These are phyloP conservation scores for Saussurea involucrata DNA, from an alignment of 129 eudicot genomes.

Conservation along the genomic window DNA sequence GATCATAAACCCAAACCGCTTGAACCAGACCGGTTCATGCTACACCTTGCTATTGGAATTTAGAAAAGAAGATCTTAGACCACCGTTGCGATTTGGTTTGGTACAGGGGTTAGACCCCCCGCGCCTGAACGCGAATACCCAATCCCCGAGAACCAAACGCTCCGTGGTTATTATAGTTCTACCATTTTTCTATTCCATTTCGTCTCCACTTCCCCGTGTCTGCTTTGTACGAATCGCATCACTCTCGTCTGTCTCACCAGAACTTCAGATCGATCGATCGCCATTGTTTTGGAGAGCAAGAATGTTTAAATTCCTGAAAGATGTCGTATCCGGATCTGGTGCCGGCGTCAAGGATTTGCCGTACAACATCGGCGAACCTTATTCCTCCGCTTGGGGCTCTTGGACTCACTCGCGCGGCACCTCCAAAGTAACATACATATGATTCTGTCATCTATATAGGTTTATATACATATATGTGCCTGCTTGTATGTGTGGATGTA, in stretches of 20 bases:
- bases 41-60: too few species aligned
- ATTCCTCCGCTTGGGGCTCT: constrained; percentile 95
- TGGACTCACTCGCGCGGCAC: constrained; percentile 96
- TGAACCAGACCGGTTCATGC: background rate
- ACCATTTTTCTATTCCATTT: constrained; percentile 15
- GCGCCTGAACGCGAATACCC: background rate
- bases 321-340: constrained; percentile 90
- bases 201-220: constrained; percentile 23
- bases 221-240: constrained; percentile 24
- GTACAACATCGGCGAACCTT: constrained; percentile 92
- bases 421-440: constrained; percentile 51
- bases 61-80: too few species aligned
- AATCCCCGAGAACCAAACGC: background rate
- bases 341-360: constrained; percentile 88
- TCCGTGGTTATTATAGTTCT: background rate
- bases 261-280: constrained; percentile 27
- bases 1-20: background rate
- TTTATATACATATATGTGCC: background rate
- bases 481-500: background rate
- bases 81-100: background rate
- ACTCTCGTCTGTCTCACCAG: constrained; percentile 8
- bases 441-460: background rate
- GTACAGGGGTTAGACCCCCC: background rate
- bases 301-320: constrained; percentile 87
- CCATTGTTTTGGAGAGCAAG: background rate